Percentiles rank a stretch among this genome's conserved stretches.
phyloP scores from a whole-genome alignment of 2,329 filamentous ascomycete species.

The Fusarium setosum region DNA sequence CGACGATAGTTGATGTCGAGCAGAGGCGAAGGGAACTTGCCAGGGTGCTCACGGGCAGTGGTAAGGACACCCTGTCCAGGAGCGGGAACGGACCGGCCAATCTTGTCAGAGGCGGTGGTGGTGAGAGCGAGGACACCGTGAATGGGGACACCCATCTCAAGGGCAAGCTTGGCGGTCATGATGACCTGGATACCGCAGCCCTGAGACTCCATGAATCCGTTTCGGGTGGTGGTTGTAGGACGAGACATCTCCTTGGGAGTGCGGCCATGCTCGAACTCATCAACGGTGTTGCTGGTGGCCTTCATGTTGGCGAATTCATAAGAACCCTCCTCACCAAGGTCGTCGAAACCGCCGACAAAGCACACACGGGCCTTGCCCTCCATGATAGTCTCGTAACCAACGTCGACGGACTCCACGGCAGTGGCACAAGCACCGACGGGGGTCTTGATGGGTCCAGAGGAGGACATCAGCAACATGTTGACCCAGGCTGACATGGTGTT shows the following conservation, averaged over 20 bases:
- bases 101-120: constrained; percentile 98
- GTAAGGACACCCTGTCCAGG: constrained; percentile 97
- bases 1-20: constrained; percentile 98
- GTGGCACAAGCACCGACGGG: constrained; percentile 98
- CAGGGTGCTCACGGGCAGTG: constrained; percentile 88
- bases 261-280: constrained; percentile 94
- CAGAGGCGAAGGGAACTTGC: constrained; percentile 94
- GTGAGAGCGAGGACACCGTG: constrained; percentile 94
- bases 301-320: constrained; percentile 99
- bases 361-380: constrained; percentile 98
- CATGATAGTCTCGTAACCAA: constrained; percentile 97
- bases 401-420: constrained; percentile 95
- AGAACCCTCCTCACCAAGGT: constrained; percentile 98
- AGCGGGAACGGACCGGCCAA: constrained; percentile 95
- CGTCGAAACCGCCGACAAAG: constrained; percentile 98
- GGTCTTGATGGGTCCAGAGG: constrained; percentile 98
- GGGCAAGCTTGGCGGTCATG: constrained; percentile 94
- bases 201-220: constrained; percentile 99
- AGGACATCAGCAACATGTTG: constrained; percentile 98
- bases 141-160: constrained; percentile 99
- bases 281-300: constrained; percentile 96
- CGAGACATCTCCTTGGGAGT: constrained; percentile 98
- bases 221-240: constrained; percentile 94
- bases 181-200: constrained; percentile 98
- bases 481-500: constrained; percentile 99